A percentile compares a stretch with the other conserved stretches of the same genome.
Evolutionary conservation across 371 early-diverging fungal species (phyloP).

Genomic region (Mucor racemosus): DNA sequence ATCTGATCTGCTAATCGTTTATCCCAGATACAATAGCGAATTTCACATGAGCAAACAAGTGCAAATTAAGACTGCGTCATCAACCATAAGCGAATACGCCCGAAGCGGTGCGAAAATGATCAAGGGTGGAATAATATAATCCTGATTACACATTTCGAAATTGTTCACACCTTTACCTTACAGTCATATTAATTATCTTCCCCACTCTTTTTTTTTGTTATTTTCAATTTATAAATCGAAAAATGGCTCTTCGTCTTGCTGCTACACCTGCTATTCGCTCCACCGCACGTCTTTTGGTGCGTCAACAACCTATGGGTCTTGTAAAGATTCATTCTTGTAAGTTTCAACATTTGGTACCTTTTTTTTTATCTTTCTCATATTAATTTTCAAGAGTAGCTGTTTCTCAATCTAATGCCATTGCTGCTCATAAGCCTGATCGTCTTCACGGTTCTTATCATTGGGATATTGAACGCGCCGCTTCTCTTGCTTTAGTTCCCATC

Average conservation of each 20-base stretch:
- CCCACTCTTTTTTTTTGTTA: constrained; percentile 28
- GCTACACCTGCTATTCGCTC: constrained; percentile 47
- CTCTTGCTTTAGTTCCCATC: constrained; percentile 78
- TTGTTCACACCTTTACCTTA: constrained; percentile 12
- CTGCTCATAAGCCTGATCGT: constrained; percentile 49
- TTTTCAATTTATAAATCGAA: neutral
- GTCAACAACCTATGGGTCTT: constrained; percentile 55
- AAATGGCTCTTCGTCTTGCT: constrained; percentile 50
- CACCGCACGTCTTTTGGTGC: constrained; percentile 39
- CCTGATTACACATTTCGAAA: constrained; percentile 7
- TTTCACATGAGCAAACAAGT: constrained; percentile 13
- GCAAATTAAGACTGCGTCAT: constrained; percentile 18
- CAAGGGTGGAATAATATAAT: constrained; percentile 15
- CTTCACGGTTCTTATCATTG: constrained; percentile 74
- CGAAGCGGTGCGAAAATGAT: constrained; percentile 14
- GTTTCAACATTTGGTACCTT: constrained; percentile 9
- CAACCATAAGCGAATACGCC: constrained; percentile 13
- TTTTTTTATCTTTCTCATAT: neutral
- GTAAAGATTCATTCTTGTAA: constrained; percentile 58
- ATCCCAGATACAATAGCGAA: constrained; percentile 1
- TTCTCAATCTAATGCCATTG: constrained; percentile 29
- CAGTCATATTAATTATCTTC: constrained; percentile 20
- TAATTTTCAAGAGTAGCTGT: constrained; percentile 27
- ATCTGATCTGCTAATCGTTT: constrained; percentile 4
- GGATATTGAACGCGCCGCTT: constrained; percentile 86